Percentiles rank a stretch among this genome's conserved stretches.
phyloP scores from a whole-genome alignment of 2,329 filamentous ascomycete species.

The Monosporascus cannonballus region DNA sequence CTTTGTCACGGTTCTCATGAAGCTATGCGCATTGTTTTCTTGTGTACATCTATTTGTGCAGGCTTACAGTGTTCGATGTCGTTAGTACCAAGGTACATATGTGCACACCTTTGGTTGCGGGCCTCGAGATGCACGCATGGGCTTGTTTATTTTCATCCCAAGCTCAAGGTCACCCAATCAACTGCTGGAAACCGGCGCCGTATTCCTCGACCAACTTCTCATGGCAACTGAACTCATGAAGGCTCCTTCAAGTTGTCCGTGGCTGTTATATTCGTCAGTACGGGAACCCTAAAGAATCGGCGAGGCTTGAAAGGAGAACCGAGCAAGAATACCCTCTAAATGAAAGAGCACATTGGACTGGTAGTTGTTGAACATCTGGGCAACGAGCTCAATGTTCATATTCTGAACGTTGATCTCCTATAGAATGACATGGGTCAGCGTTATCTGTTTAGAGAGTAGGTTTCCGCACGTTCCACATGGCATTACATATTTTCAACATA shows the following conservation, averaged over 20 bases:
- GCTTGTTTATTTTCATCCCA: neutral
- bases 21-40: too few species aligned
- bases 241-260: constrained; percentile 81
- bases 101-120: too few species aligned
- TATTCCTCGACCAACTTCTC: neutral
- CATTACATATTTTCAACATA: constrained; percentile 28
- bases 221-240: constrained; percentile 36
- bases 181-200: neutral
- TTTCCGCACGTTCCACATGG: neutral
- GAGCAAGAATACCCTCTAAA: constrained; percentile 66
- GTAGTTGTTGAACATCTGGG: constrained; percentile 99
- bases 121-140: neutral
- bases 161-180: too few species aligned
- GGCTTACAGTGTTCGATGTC: too few species aligned
- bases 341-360: constrained; percentile 97
- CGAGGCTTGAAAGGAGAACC: neutral
- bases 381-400: constrained; percentile 96
- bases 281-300: constrained; percentile 1
- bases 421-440: neutral
- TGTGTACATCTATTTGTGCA: too few species aligned
- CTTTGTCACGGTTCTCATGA: too few species aligned
- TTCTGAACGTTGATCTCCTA: constrained; percentile 98
- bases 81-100: too few species aligned
- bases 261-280: constrained; percentile 41
- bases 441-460: neutral